A percentile compares a stretch with the other conserved stretches of the same genome.
phyloP scores from a whole-genome alignment of 2,329 filamentous ascomycete genomes.

The Harringtonia aguacate region DNA sequence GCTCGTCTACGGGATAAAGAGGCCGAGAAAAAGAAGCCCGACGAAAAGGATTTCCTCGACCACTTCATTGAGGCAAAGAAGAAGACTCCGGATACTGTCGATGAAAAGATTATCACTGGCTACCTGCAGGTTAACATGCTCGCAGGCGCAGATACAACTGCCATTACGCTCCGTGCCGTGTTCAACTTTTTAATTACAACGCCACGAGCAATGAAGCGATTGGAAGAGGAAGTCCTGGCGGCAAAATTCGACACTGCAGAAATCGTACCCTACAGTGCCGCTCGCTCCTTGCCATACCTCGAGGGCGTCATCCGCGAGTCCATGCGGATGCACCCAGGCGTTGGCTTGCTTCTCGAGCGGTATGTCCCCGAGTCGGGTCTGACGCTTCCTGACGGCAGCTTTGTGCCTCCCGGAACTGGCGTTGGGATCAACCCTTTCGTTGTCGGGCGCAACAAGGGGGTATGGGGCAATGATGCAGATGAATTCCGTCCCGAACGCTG shows the following conservation, averaged over 20 bases:
- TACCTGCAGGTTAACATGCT: slow-evolving; percentile 24
- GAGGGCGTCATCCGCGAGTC: slow-evolving; percentile 37
- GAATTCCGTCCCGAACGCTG: slow-evolving; percentile 36
- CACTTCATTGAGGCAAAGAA: slow-evolving; percentile 27
- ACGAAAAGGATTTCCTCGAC: slow-evolving; percentile 25
- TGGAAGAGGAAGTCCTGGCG: slow-evolving; percentile 24
- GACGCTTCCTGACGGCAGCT: slow-evolving; percentile 4
- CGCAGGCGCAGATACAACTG: slow-evolving; percentile 24
- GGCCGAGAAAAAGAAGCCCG: slow-evolving; percentile 14
- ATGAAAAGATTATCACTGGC: slow-evolving; percentile 23
- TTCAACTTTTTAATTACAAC: slow-evolving; percentile 24
- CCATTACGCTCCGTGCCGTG: slow-evolving; percentile 21
- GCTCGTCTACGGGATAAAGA: slow-evolving; percentile 18
- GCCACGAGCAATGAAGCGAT: slow-evolving; percentile 13
- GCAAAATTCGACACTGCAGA: slow-evolving; percentile 13
- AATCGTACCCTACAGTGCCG: background rate
- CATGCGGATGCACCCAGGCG: slow-evolving; percentile 28
- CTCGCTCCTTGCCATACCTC: slow-evolving; percentile 28
- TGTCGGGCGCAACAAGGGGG: slow-evolving; percentile 18
- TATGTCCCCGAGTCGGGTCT: background rate
- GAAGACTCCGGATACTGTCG: slow-evolving; percentile 21
- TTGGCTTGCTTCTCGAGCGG: slow-evolving; percentile 2
- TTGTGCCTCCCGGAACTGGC: slow-evolving; percentile 8
- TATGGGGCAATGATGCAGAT: slow-evolving; percentile 34
- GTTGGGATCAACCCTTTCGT: slow-evolving; percentile 27